phyloP scores from a whole-genome alignment of 2,329 filamentous ascomycete species.

The Blastomyces parvus region DNA sequence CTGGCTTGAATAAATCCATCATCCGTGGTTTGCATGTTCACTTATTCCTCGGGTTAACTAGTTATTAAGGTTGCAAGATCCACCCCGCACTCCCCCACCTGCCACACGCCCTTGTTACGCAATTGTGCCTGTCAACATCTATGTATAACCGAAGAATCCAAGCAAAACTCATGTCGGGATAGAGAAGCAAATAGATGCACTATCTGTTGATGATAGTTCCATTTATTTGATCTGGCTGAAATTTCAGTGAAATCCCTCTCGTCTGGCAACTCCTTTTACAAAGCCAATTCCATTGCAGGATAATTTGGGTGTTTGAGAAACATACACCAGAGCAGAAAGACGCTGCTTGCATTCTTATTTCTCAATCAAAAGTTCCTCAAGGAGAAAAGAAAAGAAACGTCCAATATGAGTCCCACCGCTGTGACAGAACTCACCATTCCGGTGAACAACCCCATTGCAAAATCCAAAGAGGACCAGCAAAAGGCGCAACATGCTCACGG shows the following conservation, averaged over 20 bases:
- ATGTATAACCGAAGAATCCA: neutral
- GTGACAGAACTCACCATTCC: slow-evolving; percentile 10
- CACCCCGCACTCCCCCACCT: neutral
- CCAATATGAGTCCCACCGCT: slow-evolving; percentile 11
- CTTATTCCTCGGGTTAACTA: neutral
- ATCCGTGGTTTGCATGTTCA: neutral
- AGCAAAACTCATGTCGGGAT: neutral
- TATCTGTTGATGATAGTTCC: neutral
- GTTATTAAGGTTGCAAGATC: neutral
- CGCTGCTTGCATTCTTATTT: neutral
- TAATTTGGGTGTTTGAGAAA: neutral
- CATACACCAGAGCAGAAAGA: neutral
- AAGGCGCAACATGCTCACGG: slow-evolving; percentile 19
- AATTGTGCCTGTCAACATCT: neutral
- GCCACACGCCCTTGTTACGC: neutral
- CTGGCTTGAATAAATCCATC: neutral
- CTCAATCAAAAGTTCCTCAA: neutral
- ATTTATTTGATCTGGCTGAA: neutral
- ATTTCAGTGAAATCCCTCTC: neutral
- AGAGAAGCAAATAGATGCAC: neutral
- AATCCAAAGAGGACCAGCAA: slow-evolving; percentile 11
- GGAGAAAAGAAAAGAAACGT: neutral
- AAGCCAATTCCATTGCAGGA: neutral
- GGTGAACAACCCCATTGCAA: neutral
- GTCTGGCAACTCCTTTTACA: neutral